Evolutionary conservation across 2,329 filamentous ascomycete species (phyloP), one percentile per base, ranked within the genome.

Genomic region (Aspergillus fumigatiaffinis): DNA sequence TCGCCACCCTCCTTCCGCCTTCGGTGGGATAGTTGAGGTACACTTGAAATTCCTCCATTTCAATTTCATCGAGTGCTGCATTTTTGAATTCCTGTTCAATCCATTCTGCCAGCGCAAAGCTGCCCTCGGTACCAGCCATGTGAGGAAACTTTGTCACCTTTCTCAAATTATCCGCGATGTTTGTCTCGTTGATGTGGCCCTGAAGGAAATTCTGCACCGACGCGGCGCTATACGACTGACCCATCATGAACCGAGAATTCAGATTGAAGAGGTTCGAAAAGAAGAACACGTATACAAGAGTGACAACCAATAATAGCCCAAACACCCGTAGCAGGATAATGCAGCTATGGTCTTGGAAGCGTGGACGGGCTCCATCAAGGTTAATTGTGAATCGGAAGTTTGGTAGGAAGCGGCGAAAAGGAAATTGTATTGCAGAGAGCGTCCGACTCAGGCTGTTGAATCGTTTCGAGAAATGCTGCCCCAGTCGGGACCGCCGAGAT

Each of bases 121-220:
- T 93, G 50, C 94, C 94, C 76, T 96, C 88, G 3, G 92, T 96
- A n/a, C 94, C 94, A 2, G 91, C 94, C 60, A 97, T 82, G 73
- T 97, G 94, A 60, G 94, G 90, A 71, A 90, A 96, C 55, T 84
- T 84, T 4, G 91, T 93, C 61, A 93, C 86, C 68, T 92, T 89
- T 67, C 84, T 79, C 58, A 96, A 77, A 57, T 90, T 89, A 44
- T 90, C 87, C 61, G 86, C 83, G 71, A 94, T 88, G 52, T 82
- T 81, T 58, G 81, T 80, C 54, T 84, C 80, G 68, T 95, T 88
- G 63, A 96, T 84, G 65, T 85, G 86, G 51, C 82, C 80, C 72
- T 94, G 86, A 26, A 95, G 83, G 73, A 88, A 90, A 57, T 84
- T 80, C 55, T 91, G 86, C 57, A 97, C 85, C 60, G 86, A 88